A percentile compares a stretch with the other conserved stretches of the same genome.
phyloP scores from a whole-genome alignment of 2,329 filamentous ascomycete species.

The Aotearoamyces nothofagi region DNA sequence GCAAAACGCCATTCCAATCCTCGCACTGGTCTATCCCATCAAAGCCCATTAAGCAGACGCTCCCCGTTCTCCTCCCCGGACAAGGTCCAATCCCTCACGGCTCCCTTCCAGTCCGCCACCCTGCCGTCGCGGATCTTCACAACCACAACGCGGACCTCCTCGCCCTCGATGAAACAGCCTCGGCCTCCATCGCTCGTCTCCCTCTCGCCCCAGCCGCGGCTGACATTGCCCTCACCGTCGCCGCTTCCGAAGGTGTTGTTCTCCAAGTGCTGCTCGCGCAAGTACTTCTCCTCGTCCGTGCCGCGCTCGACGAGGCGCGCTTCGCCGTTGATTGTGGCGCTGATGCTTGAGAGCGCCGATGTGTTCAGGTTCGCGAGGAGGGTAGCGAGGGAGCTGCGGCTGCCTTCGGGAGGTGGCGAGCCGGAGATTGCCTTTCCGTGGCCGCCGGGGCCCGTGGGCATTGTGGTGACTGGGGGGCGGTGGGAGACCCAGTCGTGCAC shows the following conservation, averaged over 20 bases:
- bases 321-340: slow-evolving; percentile 82
- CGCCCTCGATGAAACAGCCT: slow-evolving; percentile 60
- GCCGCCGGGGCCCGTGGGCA: slow-evolving; percentile 51
- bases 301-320: slow-evolving; percentile 59
- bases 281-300: slow-evolving; percentile 73
- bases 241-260: slow-evolving; percentile 76
- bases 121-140: slow-evolving; percentile 74
- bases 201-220: too few species aligned
- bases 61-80: slow-evolving; percentile 1
- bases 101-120: slow-evolving; percentile 92
- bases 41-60: too few species aligned
- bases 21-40: too few species aligned
- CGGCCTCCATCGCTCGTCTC: slow-evolving; percentile 30
- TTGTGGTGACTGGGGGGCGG: slow-evolving; percentile 54
- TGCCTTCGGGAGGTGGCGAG: slow-evolving; percentile 42
- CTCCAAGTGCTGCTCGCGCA: slow-evolving; percentile 67
- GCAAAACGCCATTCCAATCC: too few species aligned
- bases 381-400: slow-evolving; percentile 62
- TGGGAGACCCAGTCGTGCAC: slow-evolving; percentile 98
- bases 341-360: slow-evolving; percentile 74
- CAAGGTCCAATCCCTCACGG: slow-evolving; percentile 60
- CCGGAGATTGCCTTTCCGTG: slow-evolving; percentile 34
- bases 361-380: slow-evolving; percentile 86
- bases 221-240: slow-evolving; percentile 23
- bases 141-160: slow-evolving; percentile 75